These are phyloP conservation scores for Hypoxylon sp. DNA, from an alignment of 2,329 filamentous ascomycete species.

Conservation along the genomic window DNA sequence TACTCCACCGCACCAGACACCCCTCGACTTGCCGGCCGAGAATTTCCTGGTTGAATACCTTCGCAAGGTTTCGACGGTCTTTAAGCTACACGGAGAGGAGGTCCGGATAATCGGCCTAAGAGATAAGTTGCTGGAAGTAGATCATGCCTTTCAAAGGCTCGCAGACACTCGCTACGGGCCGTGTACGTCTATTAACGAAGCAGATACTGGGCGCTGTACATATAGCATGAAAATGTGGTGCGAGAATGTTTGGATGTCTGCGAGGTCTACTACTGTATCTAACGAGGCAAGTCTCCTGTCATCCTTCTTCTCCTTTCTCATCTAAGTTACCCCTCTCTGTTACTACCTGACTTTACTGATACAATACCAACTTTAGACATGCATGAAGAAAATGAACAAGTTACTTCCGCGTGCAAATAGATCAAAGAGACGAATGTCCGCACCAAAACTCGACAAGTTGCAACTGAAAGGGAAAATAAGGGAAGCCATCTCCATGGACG, in stretches of 20 bases:
- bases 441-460: slow-evolving; percentile 1
- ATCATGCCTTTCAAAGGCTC: slow-evolving; percentile 7
- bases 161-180: slow-evolving; percentile 1
- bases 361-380: not conserved
- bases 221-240: slow-evolving; percentile 14
- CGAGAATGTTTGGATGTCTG: slow-evolving; percentile 9
- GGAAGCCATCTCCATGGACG: not conserved
- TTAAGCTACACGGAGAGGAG: slow-evolving; percentile 1
- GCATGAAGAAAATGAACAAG: not conserved
- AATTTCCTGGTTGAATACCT: slow-evolving; percentile 5
- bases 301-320: not conserved
- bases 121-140: not conserved
- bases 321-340: not conserved
- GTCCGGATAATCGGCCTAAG: not conserved
- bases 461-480: slow-evolving; percentile 6
- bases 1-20: not conserved
- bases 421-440: not conserved
- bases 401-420: not conserved
- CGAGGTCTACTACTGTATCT: not conserved
- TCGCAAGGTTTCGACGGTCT: slow-evolving; percentile 1
- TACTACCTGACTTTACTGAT: not conserved
- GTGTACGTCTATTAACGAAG: not conserved
- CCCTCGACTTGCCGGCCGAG: slow-evolving; percentile 1
- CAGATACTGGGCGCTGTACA: no score
- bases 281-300: not conserved